Evolutionary conservation across 176 grass and related monocot species (phyloP), one percentile per base, ranked within the genome.

Genomic region (Puya raimondii): DNA sequence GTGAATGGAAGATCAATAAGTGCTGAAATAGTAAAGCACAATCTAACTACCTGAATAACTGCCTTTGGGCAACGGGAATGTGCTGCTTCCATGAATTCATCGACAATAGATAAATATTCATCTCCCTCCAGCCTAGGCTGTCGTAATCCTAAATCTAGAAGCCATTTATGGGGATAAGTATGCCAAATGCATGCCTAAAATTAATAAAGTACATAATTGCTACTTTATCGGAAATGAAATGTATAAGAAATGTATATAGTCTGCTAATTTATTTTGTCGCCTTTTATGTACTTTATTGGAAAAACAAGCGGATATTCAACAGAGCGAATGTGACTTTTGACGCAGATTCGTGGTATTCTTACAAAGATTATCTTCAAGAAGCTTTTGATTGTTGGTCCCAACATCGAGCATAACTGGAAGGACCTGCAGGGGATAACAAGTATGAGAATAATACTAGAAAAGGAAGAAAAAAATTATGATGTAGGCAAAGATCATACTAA

Each of bases 21-120:
- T 42, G 67, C 53, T 7, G 48, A 74, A 68, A 42, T 67, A 15
- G 7, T 51, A 65, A 73, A 68, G 20, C 66, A 76, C 66, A 47
- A 59, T 42, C 51, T 63, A 8, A 48, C 64, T 80, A 97, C 93
- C 89, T 97, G 93, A 23, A 97, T 78, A 75, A 92, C 82, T 70
- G 93, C 93, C 83, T 97, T 97, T 21, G 93, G 93, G 89, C 93
- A 92, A 63, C 93, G 93, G 64, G 93, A 81, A 86, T 64, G 76
- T 64, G 88, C 69, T 51, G 93, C 93, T 87, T 92, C 93, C 89
- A 97, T 92, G 69, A 97, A 97, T 88, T 97, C 93, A 90, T 97
- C 93, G 69, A 97, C 84, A 71, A 97, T 81, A 0, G 84, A 74
- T 42, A 97, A 78, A 80, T 97, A 97, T 72, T 97, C 89, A 48